These are phyloP conservation scores for Trichoderma orchidacearum DNA, from an alignment of 495 filamentous ascomycete genomes.

Conservation along the genomic window DNA sequence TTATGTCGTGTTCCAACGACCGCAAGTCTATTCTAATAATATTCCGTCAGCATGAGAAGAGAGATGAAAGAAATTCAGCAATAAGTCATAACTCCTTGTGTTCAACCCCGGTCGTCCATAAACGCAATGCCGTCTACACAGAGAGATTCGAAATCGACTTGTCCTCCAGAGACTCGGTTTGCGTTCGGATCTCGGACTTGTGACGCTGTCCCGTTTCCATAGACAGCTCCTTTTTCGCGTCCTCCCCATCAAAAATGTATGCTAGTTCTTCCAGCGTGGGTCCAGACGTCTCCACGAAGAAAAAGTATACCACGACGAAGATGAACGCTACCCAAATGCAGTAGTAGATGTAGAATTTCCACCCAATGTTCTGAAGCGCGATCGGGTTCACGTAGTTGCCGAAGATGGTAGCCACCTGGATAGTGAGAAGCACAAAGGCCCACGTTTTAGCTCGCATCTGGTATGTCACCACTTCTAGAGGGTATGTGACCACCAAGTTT, in stretches of 20 bases:
- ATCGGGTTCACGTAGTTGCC: slow-evolving; percentile 9
- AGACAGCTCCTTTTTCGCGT: not conserved
- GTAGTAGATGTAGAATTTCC: slow-evolving; percentile 31
- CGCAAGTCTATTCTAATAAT: too few species aligned
- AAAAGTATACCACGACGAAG: slow-evolving; percentile 46
- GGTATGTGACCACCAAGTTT: slow-evolving; percentile 1
- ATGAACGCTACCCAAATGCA: slow-evolving; percentile 50
- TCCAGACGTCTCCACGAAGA: slow-evolving; percentile 54
- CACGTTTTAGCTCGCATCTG: slow-evolving; percentile 21
- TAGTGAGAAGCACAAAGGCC: slow-evolving; percentile 15
- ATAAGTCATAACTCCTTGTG: too few species aligned
- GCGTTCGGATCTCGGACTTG: not conserved
- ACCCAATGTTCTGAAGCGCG: slow-evolving; percentile 1
- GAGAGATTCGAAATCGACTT: not conserved
- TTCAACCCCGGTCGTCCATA: too few species aligned
- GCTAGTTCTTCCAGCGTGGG: slow-evolving; percentile 57
- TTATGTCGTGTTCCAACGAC: too few species aligned
- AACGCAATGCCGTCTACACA: not conserved
- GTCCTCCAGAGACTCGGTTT: not conserved
- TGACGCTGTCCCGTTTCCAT: not conserved
- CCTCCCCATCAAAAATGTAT: slow-evolving; percentile 42
- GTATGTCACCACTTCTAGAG: slow-evolving; percentile 14
- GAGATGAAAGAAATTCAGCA: too few species aligned
- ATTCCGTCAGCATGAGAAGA: too few species aligned
- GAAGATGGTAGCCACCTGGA: not conserved